phyloP scores from a whole-genome alignment of 2,329 filamentous ascomycete species.

The Pseudogymnoascus sp. region DNA sequence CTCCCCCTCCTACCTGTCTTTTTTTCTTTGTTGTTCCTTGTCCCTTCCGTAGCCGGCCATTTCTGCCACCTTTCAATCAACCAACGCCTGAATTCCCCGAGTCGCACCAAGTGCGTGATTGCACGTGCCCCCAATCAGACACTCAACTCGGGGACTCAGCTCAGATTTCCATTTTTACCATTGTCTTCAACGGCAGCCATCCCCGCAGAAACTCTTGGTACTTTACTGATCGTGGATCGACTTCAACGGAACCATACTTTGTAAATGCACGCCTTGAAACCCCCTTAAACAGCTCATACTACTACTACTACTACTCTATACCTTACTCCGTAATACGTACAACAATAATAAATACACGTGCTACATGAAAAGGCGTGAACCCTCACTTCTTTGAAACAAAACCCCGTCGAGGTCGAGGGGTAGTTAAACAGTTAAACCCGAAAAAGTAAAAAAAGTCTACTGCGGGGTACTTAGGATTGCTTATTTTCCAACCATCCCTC shows the following conservation, averaged over 20 bases:
- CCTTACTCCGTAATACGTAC: not conserved
- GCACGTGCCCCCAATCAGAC: not conserved
- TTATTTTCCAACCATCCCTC: not conserved
- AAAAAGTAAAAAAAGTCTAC: not conserved
- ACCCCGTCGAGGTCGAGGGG: too few species aligned
- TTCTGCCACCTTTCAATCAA: not conserved
- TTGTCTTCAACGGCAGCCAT: not conserved
- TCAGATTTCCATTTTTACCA: too few species aligned
- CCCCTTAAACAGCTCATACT: not conserved
- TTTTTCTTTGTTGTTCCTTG: not conserved
- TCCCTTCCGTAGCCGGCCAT: not conserved
- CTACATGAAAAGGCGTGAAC: not conserved
- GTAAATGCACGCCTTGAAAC: not conserved
- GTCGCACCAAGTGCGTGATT: not conserved
- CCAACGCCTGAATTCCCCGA: not conserved
- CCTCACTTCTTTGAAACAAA: not conserved
- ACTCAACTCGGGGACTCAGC: not conserved
- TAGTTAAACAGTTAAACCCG: too few species aligned
- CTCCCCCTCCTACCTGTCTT: not conserved
- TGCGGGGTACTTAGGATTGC: not conserved
- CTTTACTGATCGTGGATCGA: not conserved
- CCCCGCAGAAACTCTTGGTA: not conserved
- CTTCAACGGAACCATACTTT: not conserved
- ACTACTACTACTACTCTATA: not conserved
- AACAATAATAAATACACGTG: not conserved